Percentiles rank a stretch among this genome's conserved stretches.
phyloP scores from a whole-genome alignment of 371 early-diverging fungal species.

The Umbelopsis sp. region DNA sequence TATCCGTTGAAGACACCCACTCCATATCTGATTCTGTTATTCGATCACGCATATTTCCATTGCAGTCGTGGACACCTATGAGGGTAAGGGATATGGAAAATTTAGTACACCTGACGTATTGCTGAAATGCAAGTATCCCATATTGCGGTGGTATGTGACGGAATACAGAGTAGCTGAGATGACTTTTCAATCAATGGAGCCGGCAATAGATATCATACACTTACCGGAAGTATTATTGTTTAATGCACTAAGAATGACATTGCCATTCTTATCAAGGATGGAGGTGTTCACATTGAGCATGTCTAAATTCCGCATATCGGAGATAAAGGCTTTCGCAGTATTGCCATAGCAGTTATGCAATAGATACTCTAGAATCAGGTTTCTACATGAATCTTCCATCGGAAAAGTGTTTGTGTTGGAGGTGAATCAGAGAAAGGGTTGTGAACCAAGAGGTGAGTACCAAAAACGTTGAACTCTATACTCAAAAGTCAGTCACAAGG shows the following conservation, averaged over 20 bases:
- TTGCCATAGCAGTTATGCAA: slow-evolving; percentile 54
- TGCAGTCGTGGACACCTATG: neutral
- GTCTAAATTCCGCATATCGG: slow-evolving; percentile 39
- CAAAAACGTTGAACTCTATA: neutral
- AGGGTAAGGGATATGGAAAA: neutral
- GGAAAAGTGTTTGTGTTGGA: neutral
- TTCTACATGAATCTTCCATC: slow-evolving; percentile 23
- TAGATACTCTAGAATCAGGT: slow-evolving; percentile 47
- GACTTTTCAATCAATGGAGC: too few species aligned
- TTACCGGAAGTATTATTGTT: slow-evolving; percentile 17
- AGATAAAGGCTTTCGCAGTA: slow-evolving; percentile 49
- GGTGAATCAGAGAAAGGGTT: neutral
- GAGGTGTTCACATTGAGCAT: slow-evolving; percentile 23
- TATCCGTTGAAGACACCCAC: neutral
- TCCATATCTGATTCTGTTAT: slow-evolving; percentile 5
- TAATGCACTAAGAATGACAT: neutral
- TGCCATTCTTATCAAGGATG: slow-evolving; percentile 13
- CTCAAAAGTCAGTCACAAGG: neutral
- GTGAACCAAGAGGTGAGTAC: neutral
- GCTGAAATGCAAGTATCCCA: too few species aligned
- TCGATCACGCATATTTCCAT: slow-evolving; percentile 5
- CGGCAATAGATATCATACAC: neutral
- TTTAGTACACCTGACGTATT: too few species aligned
- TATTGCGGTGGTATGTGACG: too few species aligned
- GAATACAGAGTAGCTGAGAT: too few species aligned